Conservation (phyloP, 169 alveolate species). For the Plasmodium relictum region DNA sequence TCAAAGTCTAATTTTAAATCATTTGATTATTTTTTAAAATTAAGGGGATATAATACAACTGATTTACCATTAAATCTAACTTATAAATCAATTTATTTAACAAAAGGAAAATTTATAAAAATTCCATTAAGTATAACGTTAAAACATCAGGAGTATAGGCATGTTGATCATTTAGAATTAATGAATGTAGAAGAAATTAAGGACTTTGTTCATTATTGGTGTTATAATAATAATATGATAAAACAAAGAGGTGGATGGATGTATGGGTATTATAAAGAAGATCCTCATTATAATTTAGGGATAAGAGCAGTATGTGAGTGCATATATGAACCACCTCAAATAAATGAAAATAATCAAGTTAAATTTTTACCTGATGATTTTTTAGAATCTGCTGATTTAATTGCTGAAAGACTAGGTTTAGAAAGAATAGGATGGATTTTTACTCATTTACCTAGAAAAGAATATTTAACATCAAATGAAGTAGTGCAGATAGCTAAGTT, state of each 20-base stretch:
- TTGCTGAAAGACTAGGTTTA: conserved; percentile 94
- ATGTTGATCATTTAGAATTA: conserved; percentile 97
- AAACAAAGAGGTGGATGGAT: conserved; percentile 96
- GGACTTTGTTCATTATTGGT: conserved; percentile 95
- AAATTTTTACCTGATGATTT: conserved; percentile 82
- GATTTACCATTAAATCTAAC: conserved; percentile 84
- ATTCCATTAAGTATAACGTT: conserved; percentile 97
- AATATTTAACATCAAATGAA: conserved; percentile 94
- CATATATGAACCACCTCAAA: conserved; percentile 97
- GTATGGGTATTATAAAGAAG: conserved; percentile 98
- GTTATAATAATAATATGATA: conserved; percentile 87
- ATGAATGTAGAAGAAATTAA: conserved; percentile 96
- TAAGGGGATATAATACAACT: conserved; percentile 82
- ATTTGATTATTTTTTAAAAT: conserved; percentile 88
- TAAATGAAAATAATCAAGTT: conserved; percentile 85
- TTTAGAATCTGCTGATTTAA: conserved; percentile 88
- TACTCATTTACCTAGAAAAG: conserved; percentile 96
- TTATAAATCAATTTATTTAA: conserved; percentile 25
- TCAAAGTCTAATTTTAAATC: conserved; percentile 85
- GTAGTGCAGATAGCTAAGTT: conserved; percentile 86
- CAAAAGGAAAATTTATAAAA: conserved; percentile 58
- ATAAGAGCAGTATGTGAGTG: conserved; percentile 98
- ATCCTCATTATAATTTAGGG: conserved; percentile 96
- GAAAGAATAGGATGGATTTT: conserved; percentile 97
- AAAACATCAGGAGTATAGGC: conserved; percentile 96